Evolutionary conservation across 2,329 filamentous ascomycete genomes (phyloP).

Genomic region (Claviceps sp.): DNA sequence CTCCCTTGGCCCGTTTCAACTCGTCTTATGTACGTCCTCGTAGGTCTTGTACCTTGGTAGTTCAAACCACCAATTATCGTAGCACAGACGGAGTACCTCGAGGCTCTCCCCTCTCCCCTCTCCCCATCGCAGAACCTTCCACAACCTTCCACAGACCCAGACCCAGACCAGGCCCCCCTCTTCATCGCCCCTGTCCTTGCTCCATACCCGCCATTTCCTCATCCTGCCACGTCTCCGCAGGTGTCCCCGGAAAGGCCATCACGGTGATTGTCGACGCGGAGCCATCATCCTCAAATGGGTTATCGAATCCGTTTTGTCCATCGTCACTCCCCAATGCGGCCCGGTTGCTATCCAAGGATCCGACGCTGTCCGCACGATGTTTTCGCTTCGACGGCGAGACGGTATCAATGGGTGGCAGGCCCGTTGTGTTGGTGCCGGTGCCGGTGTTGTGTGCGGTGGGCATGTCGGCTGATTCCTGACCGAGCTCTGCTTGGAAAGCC

Average conservation of each 20-base stretch:
- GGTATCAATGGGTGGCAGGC: conserved; percentile 19
- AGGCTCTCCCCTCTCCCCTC: too few relatives aligned
- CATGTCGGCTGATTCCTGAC: conserved; percentile 19
- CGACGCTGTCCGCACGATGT: conserved; percentile 30
- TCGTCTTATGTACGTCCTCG: too few relatives aligned
- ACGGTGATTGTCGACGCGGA: conserved; percentile 6
- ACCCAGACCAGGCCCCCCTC: too few relatives aligned
- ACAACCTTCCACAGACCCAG: too few relatives aligned
- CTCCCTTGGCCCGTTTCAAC: too few relatives aligned
- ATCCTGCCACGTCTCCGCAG: conserved; percentile 1
- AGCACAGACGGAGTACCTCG: too few relatives aligned
- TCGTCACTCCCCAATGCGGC: conserved; percentile 31
- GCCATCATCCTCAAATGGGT: conserved; percentile 18
- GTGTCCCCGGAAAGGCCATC: neutral
- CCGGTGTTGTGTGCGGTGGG: conserved; percentile 8
- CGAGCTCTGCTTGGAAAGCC: conserved; percentile 36
- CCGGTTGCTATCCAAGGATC: conserved; percentile 33
- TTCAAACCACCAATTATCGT: too few relatives aligned
- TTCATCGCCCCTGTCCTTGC: too few relatives aligned
- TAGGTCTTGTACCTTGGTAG: too few relatives aligned
- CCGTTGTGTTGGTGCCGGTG: neutral
- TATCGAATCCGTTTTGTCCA: conserved; percentile 14
- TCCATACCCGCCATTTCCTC: too few relatives aligned
- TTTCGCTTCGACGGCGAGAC: conserved; percentile 33
- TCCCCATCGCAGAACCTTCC: too few relatives aligned